Conservation (phyloP, 352 stramenopile genomes). For the Saprolegnia parasitica region DNA sequence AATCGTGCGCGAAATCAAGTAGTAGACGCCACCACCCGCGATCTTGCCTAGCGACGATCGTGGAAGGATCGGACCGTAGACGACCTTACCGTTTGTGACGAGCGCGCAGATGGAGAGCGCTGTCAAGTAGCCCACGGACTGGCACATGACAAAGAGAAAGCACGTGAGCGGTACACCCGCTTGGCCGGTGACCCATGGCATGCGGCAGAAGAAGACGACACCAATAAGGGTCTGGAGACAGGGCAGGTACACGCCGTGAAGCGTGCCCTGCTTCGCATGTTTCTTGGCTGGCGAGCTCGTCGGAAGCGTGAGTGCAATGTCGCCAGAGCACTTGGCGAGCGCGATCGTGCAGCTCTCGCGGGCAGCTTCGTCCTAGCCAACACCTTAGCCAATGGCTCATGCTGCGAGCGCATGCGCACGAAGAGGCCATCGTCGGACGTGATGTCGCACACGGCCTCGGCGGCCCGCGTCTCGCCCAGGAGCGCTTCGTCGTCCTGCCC, state of each 20-base stretch:
- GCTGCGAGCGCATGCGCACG: not conserved
- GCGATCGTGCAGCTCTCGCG: conserved; percentile 13
- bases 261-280: conserved; percentile 30
- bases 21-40: conserved; percentile 29
- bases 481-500: conserved; percentile 4
- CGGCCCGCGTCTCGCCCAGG: conserved; percentile 1
- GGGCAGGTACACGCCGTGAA: conserved; percentile 32
- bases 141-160: conserved; percentile 31
- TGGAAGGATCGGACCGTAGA: conserved; percentile 3
- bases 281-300: not conserved
- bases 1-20: conserved; percentile 28
- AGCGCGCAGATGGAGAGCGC: conserved; percentile 32
- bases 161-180: conserved; percentile 30
- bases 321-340: conserved; percentile 11
- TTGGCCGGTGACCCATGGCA: conserved; percentile 31
- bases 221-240: conserved; percentile 31
- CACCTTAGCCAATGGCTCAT: not conserved
- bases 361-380: conserved; percentile 18
- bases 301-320: conserved; percentile 1
- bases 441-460: conserved; percentile 18
- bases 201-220: conserved; percentile 33
- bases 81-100: conserved; percentile 30
- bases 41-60: conserved; percentile 25
- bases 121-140: conserved; percentile 32
- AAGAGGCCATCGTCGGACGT: conserved; percentile 17